Evolutionary conservation across 345 rosid genomes (phyloP).

Genomic region (Lepidium africanum): DNA sequence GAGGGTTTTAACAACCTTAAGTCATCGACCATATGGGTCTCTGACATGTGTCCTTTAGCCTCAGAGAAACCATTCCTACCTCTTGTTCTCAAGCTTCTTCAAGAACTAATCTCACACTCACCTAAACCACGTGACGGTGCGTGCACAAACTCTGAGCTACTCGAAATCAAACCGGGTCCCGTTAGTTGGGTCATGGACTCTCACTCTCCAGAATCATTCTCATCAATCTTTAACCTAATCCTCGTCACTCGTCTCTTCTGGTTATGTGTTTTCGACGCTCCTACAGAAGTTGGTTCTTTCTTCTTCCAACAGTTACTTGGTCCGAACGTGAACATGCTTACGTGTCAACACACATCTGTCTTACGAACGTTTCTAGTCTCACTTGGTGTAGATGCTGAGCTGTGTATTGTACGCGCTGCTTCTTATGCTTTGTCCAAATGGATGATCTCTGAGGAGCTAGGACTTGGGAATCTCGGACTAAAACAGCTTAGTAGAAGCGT

Average conservation of each 20-base stretch:
- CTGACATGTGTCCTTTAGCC: constrained; percentile 54
- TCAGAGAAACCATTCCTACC: constrained; percentile 77
- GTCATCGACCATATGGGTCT: constrained; percentile 51
- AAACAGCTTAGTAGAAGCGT: constrained; percentile 22
- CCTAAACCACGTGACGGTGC: constrained; percentile 38
- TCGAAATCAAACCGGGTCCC: constrained; percentile 55
- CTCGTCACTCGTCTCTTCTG: constrained; percentile 69
- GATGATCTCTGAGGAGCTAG: constrained; percentile 60
- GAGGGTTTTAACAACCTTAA: constrained; percentile 34
- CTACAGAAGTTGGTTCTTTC: constrained; percentile 64
- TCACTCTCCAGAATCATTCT: constrained; percentile 70
- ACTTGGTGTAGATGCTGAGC: constrained; percentile 63
- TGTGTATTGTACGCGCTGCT: constrained; percentile 59
- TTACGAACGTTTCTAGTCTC: constrained; percentile 54
- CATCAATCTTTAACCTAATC: constrained; percentile 57
- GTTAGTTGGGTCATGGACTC: constrained; percentile 75
- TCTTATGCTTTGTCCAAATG: constrained; percentile 79
- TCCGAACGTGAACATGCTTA: constrained; percentile 45
- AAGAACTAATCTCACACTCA: constrained; percentile 50
- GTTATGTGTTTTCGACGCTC: constrained; percentile 60
- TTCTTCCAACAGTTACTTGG: constrained; percentile 52
- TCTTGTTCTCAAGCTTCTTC: constrained; percentile 64
- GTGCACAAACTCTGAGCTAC: constrained; percentile 56
- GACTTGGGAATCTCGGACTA: constrained; percentile 45
- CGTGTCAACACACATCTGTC: constrained; percentile 41